These are phyloP conservation scores for Astrephomene gubernaculifera DNA, from an alignment of 139 green algal species.

Conservation along the genomic window DNA sequence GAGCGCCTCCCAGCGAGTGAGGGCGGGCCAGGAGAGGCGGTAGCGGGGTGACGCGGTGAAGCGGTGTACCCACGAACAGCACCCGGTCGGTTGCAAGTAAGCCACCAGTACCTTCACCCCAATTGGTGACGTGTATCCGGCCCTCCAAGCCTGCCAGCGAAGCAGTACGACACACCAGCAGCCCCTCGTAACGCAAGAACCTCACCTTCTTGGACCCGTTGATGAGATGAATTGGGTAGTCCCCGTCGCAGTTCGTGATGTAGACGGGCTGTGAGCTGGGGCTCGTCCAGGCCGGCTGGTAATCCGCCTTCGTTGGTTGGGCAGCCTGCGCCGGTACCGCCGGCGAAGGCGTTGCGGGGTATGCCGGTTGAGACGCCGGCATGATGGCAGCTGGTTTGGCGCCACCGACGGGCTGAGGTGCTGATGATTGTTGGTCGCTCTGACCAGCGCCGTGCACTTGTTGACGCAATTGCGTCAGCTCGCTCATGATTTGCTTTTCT, in stretches of 20 bases:
- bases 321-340: no score
- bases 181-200: no score
- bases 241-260: constrained; percentile 21
- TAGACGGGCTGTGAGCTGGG: constrained; percentile 21
- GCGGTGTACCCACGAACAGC: no score
- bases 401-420: not conserved
- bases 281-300: not conserved
- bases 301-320: not conserved
- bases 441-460: constrained; percentile 33
- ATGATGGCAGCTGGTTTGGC: not conserved
- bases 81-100: no score
- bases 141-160: no score
- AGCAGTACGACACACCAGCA: no score
- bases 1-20: no score
- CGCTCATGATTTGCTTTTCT: constrained; percentile 49
- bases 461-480: constrained; percentile 43
- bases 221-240: constrained; percentile 53
- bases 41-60: no score
- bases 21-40: no score
- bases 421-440: not conserved
- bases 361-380: not conserved
- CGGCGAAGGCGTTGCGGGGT: not conserved
- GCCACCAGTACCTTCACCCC: no score
- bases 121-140: no score
- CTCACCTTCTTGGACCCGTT: constrained; percentile 34